These are phyloP conservation scores for Mycosarcoma maydis DNA, from an alignment of 1,284 basidiomycete species.

Conservation along the genomic window DNA sequence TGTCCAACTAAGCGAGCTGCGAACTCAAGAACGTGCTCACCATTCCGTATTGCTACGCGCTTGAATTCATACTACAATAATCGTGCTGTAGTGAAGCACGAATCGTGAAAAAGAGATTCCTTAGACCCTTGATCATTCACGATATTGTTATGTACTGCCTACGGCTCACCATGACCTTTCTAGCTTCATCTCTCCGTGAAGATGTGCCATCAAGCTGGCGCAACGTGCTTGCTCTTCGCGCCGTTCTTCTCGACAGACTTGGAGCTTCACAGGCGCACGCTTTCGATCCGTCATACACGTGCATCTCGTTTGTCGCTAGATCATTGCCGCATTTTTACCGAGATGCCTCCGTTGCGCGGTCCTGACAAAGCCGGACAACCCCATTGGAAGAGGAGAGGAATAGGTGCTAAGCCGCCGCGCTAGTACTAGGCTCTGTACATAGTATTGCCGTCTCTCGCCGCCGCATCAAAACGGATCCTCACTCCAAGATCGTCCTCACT, in stretches of 20 bases:
- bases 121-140: too few relatives aligned
- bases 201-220: too few relatives aligned
- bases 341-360: neutral
- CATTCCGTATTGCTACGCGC: too few relatives aligned
- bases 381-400: neutral
- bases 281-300: neutral
- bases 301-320: neutral
- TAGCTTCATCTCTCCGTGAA: too few relatives aligned
- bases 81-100: too few relatives aligned
- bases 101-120: neutral
- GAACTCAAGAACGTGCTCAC: slow-evolving; percentile 19
- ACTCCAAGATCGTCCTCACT: too few relatives aligned
- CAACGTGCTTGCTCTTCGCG: too few relatives aligned
- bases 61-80: too few relatives aligned
- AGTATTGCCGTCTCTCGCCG: neutral
- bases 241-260: neutral
- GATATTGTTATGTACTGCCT: too few relatives aligned
- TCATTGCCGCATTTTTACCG: neutral
- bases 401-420: neutral
- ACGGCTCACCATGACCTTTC: too few relatives aligned
- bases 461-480: neutral
- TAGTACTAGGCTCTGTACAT: neutral
- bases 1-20: slow-evolving; percentile 34
- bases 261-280: neutral
- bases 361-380: neutral